Evolutionary conservation across 2,329 filamentous ascomycete genomes (phyloP), one percentile per base, ranked within the genome.

Genomic region (Drechslerella coelobrocha): DNA sequence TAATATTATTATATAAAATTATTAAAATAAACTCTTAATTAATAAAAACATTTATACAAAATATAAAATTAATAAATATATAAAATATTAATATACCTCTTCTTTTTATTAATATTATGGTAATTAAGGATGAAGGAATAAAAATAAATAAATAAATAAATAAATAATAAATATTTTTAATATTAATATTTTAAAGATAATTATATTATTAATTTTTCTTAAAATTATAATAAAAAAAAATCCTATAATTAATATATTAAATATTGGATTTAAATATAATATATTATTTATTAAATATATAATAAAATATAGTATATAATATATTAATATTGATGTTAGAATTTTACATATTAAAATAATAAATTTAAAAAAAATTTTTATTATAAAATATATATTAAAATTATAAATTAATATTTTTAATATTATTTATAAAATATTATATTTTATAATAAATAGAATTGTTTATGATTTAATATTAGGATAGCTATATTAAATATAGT

Each of bases 101-200:
- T n/a, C n/a, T n/a, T n/a, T n/a, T n/a, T n/a, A n/a, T n/a, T n/a
- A n/a, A n/a, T n/a, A 47, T 57, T 26, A 2, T 6, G 31, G 10
- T 23, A 9, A 52, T 8, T 23, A 17, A 23, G 5, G 21, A 31
- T 9, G n/a, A 9, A 26, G 14, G 7, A 26, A 23, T 31, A 9
- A 26, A 23, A 23, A 52, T 9, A 52, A 52, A 45, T 8, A 17
- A 17, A 8, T n/a, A 45, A 45, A 45, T n/a, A 7, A 7, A 7
- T 45, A n/a, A 45, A n/a, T 8, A 7, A 7, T 45, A n/a, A 45
- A 45, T 45, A 45, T n/a, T 45, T 6, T 8, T 45, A n/a, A 45
- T 45, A 45, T 45, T n/a, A n/a, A 45, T 45, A 45, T 45, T 7
- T n/a, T n/a, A 8, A n/a, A 45, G 7, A 45, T 45, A n/a, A 45